phyloP scores from a whole-genome alignment of 2,329 filamentous ascomycete species.

The Fusarium temperatum region DNA sequence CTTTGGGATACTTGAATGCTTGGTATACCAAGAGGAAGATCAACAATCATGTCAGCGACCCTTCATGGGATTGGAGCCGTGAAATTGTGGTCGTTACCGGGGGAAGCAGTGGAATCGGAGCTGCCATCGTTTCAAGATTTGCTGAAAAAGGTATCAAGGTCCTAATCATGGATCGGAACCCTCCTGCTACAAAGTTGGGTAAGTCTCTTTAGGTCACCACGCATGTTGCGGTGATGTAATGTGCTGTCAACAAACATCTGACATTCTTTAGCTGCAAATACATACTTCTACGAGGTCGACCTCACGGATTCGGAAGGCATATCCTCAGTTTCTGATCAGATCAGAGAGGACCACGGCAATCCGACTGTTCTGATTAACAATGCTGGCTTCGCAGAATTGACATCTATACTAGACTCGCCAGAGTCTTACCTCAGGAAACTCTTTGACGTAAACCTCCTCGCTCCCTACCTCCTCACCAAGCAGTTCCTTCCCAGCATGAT shows the following conservation, averaged over 20 bases:
- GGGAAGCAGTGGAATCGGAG: not conserved
- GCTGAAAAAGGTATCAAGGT: not conserved
- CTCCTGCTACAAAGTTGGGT: not conserved
- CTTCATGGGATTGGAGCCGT: not conserved
- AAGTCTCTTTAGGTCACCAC: not conserved
- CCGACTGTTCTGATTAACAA: not conserved
- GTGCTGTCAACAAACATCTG: not conserved
- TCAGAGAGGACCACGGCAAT: not conserved
- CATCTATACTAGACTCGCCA: not conserved
- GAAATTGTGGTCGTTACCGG: not conserved
- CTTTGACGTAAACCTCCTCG: conserved; percentile 70
- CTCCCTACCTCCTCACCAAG: conserved; percentile 68
- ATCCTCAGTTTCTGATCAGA: not conserved
- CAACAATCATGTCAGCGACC: not conserved
- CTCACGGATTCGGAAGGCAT: not conserved
- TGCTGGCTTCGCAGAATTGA: not conserved
- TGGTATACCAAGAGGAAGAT: not conserved
- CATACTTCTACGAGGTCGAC: not conserved
- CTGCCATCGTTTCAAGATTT: not conserved
- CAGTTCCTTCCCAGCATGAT: conserved; percentile 72
- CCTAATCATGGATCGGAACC: not conserved
- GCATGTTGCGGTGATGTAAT: too few relatives aligned
- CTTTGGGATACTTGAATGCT: not conserved
- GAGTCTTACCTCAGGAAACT: not conserved
- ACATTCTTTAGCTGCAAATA: not conserved